A percentile compares a stretch with the other conserved stretches of the same genome.
These are phyloP conservation scores for Argentina anserina DNA, from an alignment of 306 rosid genomes.

Conservation along the genomic window DNA sequence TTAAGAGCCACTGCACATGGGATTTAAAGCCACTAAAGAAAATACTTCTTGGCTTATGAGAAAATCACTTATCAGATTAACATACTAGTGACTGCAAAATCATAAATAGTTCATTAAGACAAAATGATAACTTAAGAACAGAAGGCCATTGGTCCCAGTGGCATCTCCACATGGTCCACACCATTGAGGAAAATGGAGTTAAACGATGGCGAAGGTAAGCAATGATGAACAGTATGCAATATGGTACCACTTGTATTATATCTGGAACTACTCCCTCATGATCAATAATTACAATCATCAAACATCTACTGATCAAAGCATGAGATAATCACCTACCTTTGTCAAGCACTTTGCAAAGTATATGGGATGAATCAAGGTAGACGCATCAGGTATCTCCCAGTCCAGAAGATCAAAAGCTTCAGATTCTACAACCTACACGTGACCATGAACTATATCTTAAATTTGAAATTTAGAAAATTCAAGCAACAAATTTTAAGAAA, in stretches of 20 bases:
- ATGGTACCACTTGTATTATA: neutral
- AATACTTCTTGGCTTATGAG: neutral
- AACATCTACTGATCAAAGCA: neutral
- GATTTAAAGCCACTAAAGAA: neutral
- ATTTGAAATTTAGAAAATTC: neutral
- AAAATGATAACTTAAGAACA: neutral
- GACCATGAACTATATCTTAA: neutral
- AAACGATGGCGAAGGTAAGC: neutral
- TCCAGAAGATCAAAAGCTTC: conserved; percentile 44
- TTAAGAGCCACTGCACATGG: neutral
- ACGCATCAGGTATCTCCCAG: conserved; percentile 46
- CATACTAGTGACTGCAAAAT: neutral
- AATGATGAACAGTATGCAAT: neutral
- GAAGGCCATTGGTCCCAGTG: neutral
- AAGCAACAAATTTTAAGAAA: neutral
- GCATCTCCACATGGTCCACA: neutral
- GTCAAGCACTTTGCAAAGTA: conserved; percentile 78
- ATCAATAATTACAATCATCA: neutral
- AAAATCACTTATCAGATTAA: neutral
- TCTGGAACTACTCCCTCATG: neutral
- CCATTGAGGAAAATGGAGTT: neutral
- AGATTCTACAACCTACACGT: conserved; percentile 48
- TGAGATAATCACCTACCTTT: conserved; percentile 64
- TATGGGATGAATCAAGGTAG: conserved; percentile 61
- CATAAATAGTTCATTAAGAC: neutral